A percentile compares a stretch with the other conserved stretches of the same genome.
phyloP scores from a whole-genome alignment of 768 basidiomycete genomes.

The Pulveroboletus sp. region DNA sequence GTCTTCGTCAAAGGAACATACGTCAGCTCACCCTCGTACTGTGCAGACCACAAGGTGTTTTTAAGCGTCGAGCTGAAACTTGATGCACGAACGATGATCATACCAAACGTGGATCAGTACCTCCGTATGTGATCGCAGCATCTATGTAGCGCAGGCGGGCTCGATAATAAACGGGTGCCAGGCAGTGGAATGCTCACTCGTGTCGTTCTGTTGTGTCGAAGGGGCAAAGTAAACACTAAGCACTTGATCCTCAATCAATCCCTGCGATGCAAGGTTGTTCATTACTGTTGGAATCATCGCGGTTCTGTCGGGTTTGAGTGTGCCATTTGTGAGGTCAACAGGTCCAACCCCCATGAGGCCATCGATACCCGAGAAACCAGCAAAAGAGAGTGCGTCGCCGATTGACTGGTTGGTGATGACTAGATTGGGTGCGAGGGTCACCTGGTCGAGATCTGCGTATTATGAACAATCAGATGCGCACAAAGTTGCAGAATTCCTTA shows the following conservation, averaged over 20 bases:
- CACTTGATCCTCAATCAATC: slow-evolving; percentile 10
- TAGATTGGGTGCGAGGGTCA: slow-evolving; percentile 22
- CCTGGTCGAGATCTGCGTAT: slow-evolving; percentile 22
- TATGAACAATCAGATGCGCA: not conserved
- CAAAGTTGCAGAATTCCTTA: not conserved
- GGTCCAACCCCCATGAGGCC: slow-evolving; percentile 28
- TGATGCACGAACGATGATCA: too few species aligned
- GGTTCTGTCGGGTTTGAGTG: not conserved
- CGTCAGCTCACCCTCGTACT: slow-evolving; percentile 21
- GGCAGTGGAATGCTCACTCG: too few species aligned
- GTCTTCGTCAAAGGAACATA: slow-evolving; percentile 28
- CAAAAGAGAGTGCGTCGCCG: slow-evolving; percentile 18
- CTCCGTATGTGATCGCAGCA: too few species aligned
- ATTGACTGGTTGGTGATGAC: slow-evolving; percentile 29
- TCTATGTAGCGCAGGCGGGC: too few species aligned
- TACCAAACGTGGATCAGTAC: too few species aligned
- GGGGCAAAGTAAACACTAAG: slow-evolving; percentile 4
- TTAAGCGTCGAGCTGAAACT: too few species aligned
- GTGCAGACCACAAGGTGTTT: too few species aligned
- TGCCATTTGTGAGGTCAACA: slow-evolving; percentile 11
- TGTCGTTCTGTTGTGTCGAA: too few species aligned
- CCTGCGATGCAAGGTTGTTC: slow-evolving; percentile 19
- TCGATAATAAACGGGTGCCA: too few species aligned
- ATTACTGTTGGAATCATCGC: slow-evolving; percentile 19
- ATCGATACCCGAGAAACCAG: slow-evolving; percentile 19